Evolutionary conservation across 2,329 filamentous ascomycete species (phyloP), one percentile per base, ranked within the genome.

Genomic region (Exserohilum turcica): DNA sequence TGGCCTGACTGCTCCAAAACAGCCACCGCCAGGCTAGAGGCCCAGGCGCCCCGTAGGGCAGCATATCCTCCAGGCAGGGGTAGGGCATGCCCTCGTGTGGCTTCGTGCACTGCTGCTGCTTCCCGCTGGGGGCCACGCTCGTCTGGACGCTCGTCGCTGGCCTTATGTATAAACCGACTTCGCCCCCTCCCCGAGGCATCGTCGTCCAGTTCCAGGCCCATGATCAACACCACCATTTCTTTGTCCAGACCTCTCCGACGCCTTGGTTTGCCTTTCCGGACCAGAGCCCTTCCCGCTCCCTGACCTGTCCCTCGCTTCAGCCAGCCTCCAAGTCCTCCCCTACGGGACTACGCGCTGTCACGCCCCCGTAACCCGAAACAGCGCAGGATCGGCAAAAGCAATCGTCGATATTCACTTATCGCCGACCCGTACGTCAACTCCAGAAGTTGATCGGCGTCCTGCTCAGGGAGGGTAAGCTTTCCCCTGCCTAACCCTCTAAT

Each of bases 151-250:
- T 43, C 60, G 52, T 60, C 61, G 56, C 43, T 57, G 58, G 54
- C 61, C 59, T 73, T 63, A 61, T 73, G 70, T 70, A 73, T 73
- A 73, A 73, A 64, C 65, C 60, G 59, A 68, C 60, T 70, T 72
- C 69, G 69, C 70, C 71, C 70, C 21, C 70, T 70, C 70, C 21
- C 72, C 66, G 55, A 65, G 56, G 45, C 56, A 62, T 58, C 45
- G 35, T 55, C 44, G 33, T 46, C 50, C 57, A 66, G 54, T 43
- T 67, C 70, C 70, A 73, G 70, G 61, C 66, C 66, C 55, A 61
- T 54, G 66, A 72, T 72, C 67, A 68, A 57, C 72, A 67, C 57
- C 62, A 54, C 55, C 58, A 45, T 47, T 31, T 32, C 60, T 58
- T 39, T 47, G 63, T 66, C 61, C 60, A 65, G 60, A 56, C 58